Evolutionary conservation across 768 basidiomycete species (phyloP).

Genomic region (Termitomyces sp.): DNA sequence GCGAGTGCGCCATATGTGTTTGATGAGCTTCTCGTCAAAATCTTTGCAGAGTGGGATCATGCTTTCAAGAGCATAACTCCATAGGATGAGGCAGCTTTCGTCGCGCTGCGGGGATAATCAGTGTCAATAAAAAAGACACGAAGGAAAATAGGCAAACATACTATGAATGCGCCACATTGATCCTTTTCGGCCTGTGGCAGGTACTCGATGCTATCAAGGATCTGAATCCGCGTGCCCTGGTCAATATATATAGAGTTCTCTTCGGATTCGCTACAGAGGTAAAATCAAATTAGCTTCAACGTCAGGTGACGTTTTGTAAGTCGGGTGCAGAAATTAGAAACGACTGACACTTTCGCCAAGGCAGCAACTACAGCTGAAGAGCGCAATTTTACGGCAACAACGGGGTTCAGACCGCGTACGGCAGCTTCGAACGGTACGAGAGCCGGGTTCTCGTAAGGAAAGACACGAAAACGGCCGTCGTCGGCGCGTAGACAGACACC

Average conservation of each 20-base stretch:
- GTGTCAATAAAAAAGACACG: neutral
- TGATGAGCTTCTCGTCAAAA: slow-evolving; percentile 75
- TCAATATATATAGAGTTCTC: slow-evolving; percentile 65
- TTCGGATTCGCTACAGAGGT: slow-evolving; percentile 37
- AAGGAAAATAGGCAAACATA: slow-evolving; percentile 17
- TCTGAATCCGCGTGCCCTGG: slow-evolving; percentile 78
- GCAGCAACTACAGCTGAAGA: slow-evolving; percentile 76
- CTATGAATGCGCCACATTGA: slow-evolving; percentile 81
- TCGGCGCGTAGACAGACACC: slow-evolving; percentile 71
- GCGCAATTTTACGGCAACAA: slow-evolving; percentile 75
- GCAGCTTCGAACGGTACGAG: slow-evolving; percentile 78
- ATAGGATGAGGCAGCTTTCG: slow-evolving; percentile 75
- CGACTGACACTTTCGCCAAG: slow-evolving; percentile 57
- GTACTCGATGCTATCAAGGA: slow-evolving; percentile 60
- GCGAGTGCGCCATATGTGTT: slow-evolving; percentile 68
- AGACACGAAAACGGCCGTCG: slow-evolving; percentile 65
- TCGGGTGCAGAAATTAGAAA: neutral
- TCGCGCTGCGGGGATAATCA: slow-evolving; percentile 39
- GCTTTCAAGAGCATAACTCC: slow-evolving; percentile 65
- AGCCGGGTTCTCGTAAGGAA: slow-evolving; percentile 74
- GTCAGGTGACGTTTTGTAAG: neutral
- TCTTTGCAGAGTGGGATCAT: slow-evolving; percentile 69
- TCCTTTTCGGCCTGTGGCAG: slow-evolving; percentile 82
- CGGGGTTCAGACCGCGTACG: slow-evolving; percentile 70
- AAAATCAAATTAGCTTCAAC: neutral